Conservation (phyloP, 2,329 filamentous ascomycete species). For the Coniochaeta prunicola region DNA sequence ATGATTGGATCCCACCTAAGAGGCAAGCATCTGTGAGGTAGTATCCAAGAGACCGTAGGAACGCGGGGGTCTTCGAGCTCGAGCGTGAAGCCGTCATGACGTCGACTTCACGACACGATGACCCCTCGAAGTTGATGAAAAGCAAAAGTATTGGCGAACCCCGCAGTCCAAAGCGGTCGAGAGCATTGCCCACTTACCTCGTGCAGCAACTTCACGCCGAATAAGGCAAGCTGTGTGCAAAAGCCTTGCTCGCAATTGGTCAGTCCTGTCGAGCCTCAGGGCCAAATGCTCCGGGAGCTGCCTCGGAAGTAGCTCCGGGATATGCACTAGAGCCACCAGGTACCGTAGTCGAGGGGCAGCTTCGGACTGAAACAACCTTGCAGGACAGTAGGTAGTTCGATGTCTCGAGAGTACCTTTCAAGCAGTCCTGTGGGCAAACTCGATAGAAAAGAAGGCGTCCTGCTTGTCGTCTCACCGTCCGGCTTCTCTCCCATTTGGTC, state of each 20-base stretch:
- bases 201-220: not conserved
- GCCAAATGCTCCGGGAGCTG: not conserved
- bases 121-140: not conserved
- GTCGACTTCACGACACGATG: not conserved
- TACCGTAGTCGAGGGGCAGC: not conserved
- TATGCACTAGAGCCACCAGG: too few relatives aligned
- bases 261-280: not conserved
- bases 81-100: not conserved
- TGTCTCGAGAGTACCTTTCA: too few relatives aligned
- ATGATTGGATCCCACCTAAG: not conserved
- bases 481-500: too few relatives aligned
- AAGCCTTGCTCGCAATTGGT: not conserved
- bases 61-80: not conserved
- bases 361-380: too few relatives aligned
- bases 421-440: too few relatives aligned
- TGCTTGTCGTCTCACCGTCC: too few relatives aligned
- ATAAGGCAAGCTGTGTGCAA: not conserved
- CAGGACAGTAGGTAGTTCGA: too few relatives aligned
- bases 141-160: not conserved
- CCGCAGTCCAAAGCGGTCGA: not conserved
- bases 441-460: too few relatives aligned
- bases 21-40: not conserved
- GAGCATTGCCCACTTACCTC: not conserved
- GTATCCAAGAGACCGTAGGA: not conserved
- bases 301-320: too few relatives aligned